phyloP scores from a whole-genome alignment of 2,329 filamentous ascomycete species.

The Chrysoporthe cubensis region DNA sequence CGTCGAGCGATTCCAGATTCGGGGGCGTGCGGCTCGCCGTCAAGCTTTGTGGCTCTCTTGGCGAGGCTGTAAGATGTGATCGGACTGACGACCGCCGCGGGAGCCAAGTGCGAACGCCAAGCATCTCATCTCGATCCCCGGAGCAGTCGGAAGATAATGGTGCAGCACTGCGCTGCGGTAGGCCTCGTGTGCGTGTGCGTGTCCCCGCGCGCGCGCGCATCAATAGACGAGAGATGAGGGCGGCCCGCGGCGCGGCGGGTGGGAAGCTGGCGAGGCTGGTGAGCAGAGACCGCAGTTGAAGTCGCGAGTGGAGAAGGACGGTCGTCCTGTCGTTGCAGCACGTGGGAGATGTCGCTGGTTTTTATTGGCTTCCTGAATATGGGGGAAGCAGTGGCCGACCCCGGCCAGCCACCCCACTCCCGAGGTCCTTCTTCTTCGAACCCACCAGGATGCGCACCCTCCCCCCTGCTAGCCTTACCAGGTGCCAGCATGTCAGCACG shows the following conservation, averaged over 20 bases:
- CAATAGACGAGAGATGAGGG: background rate
- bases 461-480: conserved; percentile 11
- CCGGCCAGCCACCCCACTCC: background rate
- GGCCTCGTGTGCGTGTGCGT: background rate
- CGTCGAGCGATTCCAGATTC: background rate
- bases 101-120: background rate
- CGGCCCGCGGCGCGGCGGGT: background rate
- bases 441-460: background rate
- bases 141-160: background rate
- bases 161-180: background rate
- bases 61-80: background rate
- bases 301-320: conserved; percentile 10
- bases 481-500: background rate
- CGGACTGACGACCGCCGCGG: conserved; percentile 5
- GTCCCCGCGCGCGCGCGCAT: background rate
- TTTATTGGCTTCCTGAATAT: conserved; percentile 14
- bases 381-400: conserved; percentile 10
- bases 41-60: conserved; percentile 24
- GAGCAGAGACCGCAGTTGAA: background rate
- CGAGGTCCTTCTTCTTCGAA: background rate
- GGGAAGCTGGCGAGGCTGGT: background rate
- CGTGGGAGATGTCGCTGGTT: conserved; percentile 4
- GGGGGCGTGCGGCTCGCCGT: background rate
- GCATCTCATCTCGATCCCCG: background rate
- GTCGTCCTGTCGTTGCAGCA: conserved; percentile 16